These are phyloP conservation scores for Anthoceros angustus DNA, from an alignment of 225 moss, liverwort and hornwort genomes.

Conservation along the genomic window DNA sequence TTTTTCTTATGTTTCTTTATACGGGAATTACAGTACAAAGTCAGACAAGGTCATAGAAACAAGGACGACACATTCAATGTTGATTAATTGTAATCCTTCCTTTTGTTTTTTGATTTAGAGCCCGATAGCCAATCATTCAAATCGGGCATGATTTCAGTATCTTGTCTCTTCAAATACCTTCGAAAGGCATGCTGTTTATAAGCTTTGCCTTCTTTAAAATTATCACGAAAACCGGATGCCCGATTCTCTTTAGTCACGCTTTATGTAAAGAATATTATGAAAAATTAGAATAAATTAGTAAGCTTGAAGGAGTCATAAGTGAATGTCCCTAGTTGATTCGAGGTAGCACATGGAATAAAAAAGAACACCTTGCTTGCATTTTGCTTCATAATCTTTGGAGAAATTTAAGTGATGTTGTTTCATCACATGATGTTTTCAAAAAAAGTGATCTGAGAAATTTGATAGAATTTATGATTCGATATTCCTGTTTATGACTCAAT, in stretches of 20 bases:
- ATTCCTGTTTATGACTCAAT: no score
- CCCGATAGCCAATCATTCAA: slow-evolving; percentile 4
- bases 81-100: background rate
- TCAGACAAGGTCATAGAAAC: background rate
- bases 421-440: no score
- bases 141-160: slow-evolving; percentile 8
- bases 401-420: no score
- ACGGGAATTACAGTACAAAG: no score
- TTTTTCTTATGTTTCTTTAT: no score
- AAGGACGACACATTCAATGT: background rate
- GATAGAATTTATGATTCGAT: no score
- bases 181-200: slow-evolving; percentile 12
- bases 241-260: slow-evolving; percentile 11
- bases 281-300: background rate
- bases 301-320: background rate
- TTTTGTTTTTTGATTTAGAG: background rate
- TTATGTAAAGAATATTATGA: no score
- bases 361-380: background rate
- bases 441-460: no score
- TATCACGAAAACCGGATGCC: slow-evolving; percentile 10
- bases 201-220: slow-evolving; percentile 13
- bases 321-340: no score
- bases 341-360: background rate
- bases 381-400: background rate
- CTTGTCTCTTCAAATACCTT: slow-evolving; percentile 1